A percentile compares a stretch with the other conserved stretches of the same genome.
Conservation (phyloP, 176 grass and related monocot species). For the Saccharum officinarum region DNA sequence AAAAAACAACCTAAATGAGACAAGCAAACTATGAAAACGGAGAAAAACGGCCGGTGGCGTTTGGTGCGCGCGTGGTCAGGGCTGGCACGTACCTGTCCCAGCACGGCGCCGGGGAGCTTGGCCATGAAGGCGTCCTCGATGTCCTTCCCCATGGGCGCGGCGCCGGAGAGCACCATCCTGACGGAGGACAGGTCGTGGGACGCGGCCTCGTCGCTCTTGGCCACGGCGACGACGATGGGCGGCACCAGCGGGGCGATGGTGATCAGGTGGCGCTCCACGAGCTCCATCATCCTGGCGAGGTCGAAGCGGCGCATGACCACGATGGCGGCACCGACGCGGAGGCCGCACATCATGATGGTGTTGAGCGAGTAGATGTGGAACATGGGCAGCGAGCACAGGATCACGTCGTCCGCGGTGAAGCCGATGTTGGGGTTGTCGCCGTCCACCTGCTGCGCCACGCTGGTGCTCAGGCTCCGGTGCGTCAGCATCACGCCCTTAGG, state of each 20-base stretch:
- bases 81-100: constrained; percentile 56
- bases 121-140: constrained; percentile 68
- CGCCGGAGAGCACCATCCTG: constrained; percentile 68
- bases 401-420: constrained; percentile 52
- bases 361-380: constrained; percentile 84
- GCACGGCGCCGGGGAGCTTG: constrained; percentile 61
- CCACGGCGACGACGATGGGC: constrained; percentile 69
- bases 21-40: neutral
- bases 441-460: constrained; percentile 82
- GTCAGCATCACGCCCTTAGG: constrained; percentile 89
- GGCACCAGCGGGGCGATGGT: constrained; percentile 72
- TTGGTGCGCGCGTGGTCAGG: neutral
- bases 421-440: constrained; percentile 76
- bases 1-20: neutral
- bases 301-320: constrained; percentile 73
- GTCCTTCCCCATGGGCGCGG: constrained; percentile 83
- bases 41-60: neutral
- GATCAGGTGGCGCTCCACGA: constrained; percentile 50
- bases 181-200: constrained; percentile 62
- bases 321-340: constrained; percentile 59
- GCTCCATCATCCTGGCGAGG: constrained; percentile 47
- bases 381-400: constrained; percentile 73
- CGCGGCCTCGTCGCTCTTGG: constrained; percentile 43
- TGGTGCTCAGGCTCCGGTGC: constrained; percentile 69
- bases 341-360: constrained; percentile 70